Evolutionary conservation across 305 asterid genomes (phyloP), one percentile per base, ranked within the genome.

Genomic region (Fraxinus greggii): DNA sequence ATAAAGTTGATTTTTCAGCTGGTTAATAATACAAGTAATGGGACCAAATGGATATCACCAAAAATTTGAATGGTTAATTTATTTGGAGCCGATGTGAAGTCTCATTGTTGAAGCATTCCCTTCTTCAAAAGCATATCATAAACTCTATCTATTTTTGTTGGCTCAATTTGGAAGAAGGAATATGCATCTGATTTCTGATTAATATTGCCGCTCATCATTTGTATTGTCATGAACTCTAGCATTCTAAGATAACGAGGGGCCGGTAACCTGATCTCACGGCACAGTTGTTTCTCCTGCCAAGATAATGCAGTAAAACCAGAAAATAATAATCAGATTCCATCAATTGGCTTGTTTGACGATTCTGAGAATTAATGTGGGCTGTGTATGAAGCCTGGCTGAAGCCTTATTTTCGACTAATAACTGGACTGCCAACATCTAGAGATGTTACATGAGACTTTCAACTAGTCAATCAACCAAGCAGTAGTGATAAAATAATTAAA

Each of bases 211-310:
- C 79, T 87, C 86, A 87, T 83, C 32, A 91, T 86, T 63, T 89
- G 93, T 33, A 84, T 83, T 0, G 97, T 79, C 88, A 92, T 85
- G 42, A 86, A 86, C 85, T 90, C 94, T 83, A 88, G 97, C 87
- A 93, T 88, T 83, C 90, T 89, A 85, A 93, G 91, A 84, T 92
- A 94, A 78, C 90, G 87, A 6, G 83, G 86, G 5, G 96, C 93
- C 21, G 93, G 76, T 81, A 94, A 79, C 82, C 90, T 83, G 73
- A 89, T 89, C 80, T 94, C 97, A 15, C 83, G 90, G 80, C 98
- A 94, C 80, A 94, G 91, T 74, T 90, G 92, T 83, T 85, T 93
- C 93, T 94, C 98, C 97, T 94, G 93, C 77, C 80, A 85, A 51
- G 3, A 65, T 15, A 78, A 78, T 3, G 67, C 1, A n/a, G 36